Base-by-base conservation (phyloP, 805 yeast genomes). In the Maudiozyma barnettii region DNA sequence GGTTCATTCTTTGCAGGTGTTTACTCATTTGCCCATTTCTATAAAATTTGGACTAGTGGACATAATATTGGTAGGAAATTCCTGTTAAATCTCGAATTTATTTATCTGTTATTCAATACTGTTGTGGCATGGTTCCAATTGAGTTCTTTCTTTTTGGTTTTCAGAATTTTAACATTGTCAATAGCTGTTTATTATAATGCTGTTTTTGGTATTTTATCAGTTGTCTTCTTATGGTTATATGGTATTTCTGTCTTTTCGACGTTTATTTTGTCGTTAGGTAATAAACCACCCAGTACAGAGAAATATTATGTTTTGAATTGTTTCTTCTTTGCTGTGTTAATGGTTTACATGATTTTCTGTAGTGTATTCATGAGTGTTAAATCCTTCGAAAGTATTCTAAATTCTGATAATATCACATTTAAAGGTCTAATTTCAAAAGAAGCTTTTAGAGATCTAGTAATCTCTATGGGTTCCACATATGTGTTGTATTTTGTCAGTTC, bases 1-100 rank as follows among this genome's bases (percentile, higher is more conserved):
- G 98, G 98, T 47, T 89, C 98, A 0, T 84, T 93, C 59, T 91
- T 93, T 68, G 97, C 98, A 0, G 93, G 95, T 8, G 74, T 89
- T 48, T 91, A 93, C 62, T 81, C 97, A 0, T 76, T 87, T 47
- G 76, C 80, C 49, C 95, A 90, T 65, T 81, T 82, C 64, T 77
- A 77, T 54, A 77, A 79, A 52, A 75, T 93, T 42, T 85, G 95
- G 90, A 63, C 72, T 1, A 82, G 95, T 16, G 81, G 82, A 19
- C 99, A 91, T 65, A 74, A 82, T 8, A 51, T 77, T 20, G 55
- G 67, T 1, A 75, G 97, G 52, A 88, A 88, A 58, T 54, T 88
- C 35, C 70, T 82, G 59, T 67, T 91, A 42, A 86, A 81, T 50
- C 59, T 91, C 46, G 95, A 91, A 65, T 87, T 87, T 56, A 45